Conservation (phyloP, 306 rosid species). For the Ceratonia siliqua region DNA sequence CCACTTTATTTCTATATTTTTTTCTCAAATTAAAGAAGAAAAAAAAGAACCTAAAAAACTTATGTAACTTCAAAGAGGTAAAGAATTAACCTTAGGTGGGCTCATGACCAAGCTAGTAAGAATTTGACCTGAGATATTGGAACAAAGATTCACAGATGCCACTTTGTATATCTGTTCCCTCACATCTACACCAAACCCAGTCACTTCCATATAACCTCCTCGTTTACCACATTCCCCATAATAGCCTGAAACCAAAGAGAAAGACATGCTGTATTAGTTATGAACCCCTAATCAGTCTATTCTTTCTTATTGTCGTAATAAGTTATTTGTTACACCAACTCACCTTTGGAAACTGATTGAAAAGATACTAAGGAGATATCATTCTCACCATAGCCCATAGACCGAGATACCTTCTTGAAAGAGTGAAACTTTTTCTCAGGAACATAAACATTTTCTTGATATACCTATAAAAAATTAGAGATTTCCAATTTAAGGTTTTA, state of each 20-base stretch:
- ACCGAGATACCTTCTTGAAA: slow-evolving; percentile 63
- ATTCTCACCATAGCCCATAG: slow-evolving; percentile 62
- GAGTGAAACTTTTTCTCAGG: slow-evolving; percentile 66
- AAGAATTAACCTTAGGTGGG: slow-evolving; percentile 68
- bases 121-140: slow-evolving; percentile 71
- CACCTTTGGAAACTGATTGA: slow-evolving; percentile 73
- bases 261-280: neutral
- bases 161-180: slow-evolving; percentile 72
- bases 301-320: neutral
- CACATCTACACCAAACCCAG: slow-evolving; percentile 64
- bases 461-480: slow-evolving; percentile 44
- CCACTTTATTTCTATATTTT: neutral
- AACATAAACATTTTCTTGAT: slow-evolving; percentile 67
- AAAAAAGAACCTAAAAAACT: neutral
- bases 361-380: slow-evolving; percentile 66
- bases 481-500: neutral
- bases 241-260: slow-evolving; percentile 46
- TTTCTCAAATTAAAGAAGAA: neutral
- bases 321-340: neutral
- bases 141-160: slow-evolving; percentile 74
- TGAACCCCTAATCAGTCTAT: neutral
- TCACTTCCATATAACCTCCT: slow-evolving; percentile 79
- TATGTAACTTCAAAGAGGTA: neutral
- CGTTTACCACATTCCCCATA: slow-evolving; percentile 77
- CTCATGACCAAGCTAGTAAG: slow-evolving; percentile 73